Conservation (phyloP, 2,329 filamentous ascomycete species). For the Pyricularia grisea region DNA sequence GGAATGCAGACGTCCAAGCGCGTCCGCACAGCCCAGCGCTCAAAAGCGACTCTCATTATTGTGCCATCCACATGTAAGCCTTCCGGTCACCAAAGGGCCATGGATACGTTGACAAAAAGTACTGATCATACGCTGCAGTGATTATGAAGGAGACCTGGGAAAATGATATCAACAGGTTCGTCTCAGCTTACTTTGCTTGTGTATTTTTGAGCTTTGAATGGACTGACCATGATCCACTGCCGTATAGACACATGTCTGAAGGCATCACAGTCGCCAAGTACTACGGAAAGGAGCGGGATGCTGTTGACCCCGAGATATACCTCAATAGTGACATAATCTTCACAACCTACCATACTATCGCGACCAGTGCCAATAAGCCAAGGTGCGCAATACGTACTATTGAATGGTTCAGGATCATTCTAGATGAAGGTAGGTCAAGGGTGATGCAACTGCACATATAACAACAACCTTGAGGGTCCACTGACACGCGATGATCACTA, state of each 20-base stretch:
- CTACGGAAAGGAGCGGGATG: neutral
- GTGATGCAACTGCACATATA: neutral
- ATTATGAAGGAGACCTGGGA: too few relatives aligned
- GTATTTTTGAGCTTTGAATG: too few relatives aligned
- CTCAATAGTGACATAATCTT: constrained; percentile 28
- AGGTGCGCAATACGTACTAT: constrained; percentile 21
- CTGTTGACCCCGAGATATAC: neutral
- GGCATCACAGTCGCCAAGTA: neutral
- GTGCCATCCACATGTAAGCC: too few relatives aligned
- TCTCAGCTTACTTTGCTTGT: too few relatives aligned
- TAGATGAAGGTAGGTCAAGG: constrained; percentile 31
- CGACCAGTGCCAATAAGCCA: constrained; percentile 20
- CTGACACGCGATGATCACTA: constrained; percentile 35
- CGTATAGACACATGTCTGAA: constrained; percentile 22
- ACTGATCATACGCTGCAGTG: too few relatives aligned
- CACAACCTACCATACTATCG: constrained; percentile 37
- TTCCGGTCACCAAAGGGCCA: too few relatives aligned
- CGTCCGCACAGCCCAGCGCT: too few relatives aligned
- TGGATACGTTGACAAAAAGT: too few relatives aligned
- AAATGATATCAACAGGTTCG: too few relatives aligned
- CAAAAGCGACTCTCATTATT: too few relatives aligned
- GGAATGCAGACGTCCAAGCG: too few relatives aligned
- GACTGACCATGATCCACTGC: constrained; percentile 14
- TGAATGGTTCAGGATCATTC: constrained; percentile 29
- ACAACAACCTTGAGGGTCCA: neutral